Conservation (phyloP, 2,329 filamentous ascomycete species). For the Mariannaea elegans region DNA sequence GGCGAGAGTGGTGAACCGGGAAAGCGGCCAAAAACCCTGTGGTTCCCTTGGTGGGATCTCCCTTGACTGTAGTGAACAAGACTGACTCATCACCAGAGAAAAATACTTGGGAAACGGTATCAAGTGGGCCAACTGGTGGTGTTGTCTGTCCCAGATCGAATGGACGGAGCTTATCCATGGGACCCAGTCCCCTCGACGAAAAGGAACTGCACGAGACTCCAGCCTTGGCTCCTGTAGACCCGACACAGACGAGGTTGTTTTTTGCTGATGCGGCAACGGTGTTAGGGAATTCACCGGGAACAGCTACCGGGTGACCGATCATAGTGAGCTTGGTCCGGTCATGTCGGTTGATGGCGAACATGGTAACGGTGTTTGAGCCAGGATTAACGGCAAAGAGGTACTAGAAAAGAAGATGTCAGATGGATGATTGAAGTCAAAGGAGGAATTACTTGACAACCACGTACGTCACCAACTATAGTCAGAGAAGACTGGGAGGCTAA, state of each 20-base stretch:
- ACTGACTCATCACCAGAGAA: slow-evolving; percentile 63
- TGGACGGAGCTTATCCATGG: slow-evolving; percentile 55
- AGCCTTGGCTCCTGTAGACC: slow-evolving; percentile 52
- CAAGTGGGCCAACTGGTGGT: slow-evolving; percentile 65
- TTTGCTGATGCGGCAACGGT: slow-evolving; percentile 58
- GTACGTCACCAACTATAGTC: slow-evolving; percentile 59
- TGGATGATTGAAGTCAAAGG: background rate
- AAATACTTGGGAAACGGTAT: slow-evolving; percentile 68
- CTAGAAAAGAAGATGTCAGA: slow-evolving; percentile 40
- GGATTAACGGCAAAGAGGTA: slow-evolving; percentile 62
- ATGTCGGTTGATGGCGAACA: slow-evolving; percentile 54
- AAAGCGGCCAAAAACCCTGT: slow-evolving; percentile 66
- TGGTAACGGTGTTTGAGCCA: slow-evolving; percentile 61
- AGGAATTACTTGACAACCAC: slow-evolving; percentile 22
- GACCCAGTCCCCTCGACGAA: slow-evolving; percentile 46
- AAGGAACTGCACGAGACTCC: slow-evolving; percentile 57
- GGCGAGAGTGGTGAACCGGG: slow-evolving; percentile 46
- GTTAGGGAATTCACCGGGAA: slow-evolving; percentile 62
- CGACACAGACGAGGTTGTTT: slow-evolving; percentile 56
- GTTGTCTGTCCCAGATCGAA: slow-evolving; percentile 64
- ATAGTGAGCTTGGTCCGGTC: slow-evolving; percentile 56
- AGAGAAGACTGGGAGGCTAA: slow-evolving; percentile 61
- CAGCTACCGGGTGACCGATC: slow-evolving; percentile 51
- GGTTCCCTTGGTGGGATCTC: slow-evolving; percentile 62
- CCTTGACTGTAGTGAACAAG: slow-evolving; percentile 68